Percentiles rank a stretch among this genome's conserved stretches.
phyloP scores from a whole-genome alignment of 495 filamentous ascomycete genomes.

The Clohesyomyces aquaticus region DNA sequence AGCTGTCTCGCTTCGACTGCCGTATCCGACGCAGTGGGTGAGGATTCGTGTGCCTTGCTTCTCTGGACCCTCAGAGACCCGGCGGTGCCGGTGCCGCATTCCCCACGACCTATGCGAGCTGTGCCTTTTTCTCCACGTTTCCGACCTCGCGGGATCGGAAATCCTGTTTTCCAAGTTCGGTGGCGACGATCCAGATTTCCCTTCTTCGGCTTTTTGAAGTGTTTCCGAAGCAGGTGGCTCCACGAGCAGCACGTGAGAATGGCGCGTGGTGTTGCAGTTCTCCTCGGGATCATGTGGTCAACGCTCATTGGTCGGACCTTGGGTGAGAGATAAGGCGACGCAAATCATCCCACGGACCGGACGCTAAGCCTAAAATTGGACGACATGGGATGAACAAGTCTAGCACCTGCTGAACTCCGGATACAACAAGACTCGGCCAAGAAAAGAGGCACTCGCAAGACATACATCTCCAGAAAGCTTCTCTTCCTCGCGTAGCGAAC shows the following conservation, averaged over 20 bases:
- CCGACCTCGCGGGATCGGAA: background rate
- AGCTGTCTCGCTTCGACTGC: too few relatives aligned
- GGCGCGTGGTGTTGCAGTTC: constrained; percentile 1
- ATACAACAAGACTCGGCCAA: constrained; percentile 9
- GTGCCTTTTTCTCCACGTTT: background rate
- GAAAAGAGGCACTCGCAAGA: constrained; percentile 1
- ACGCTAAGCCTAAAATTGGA: constrained; percentile 19
- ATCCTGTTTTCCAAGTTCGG: too few relatives aligned
- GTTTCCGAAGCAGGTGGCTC: background rate
- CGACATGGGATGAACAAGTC: constrained; percentile 1
- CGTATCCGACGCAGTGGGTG: too few relatives aligned
- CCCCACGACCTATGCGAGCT: background rate
- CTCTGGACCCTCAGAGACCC: too few relatives aligned
- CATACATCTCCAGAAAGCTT: constrained; percentile 10
- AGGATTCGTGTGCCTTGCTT: too few relatives aligned
- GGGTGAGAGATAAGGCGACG: constrained; percentile 28
- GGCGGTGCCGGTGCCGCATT: too few relatives aligned
- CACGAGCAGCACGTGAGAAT: constrained; percentile 5
- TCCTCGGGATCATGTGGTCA: constrained; percentile 19
- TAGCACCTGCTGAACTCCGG: background rate
- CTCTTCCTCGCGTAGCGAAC: background rate
- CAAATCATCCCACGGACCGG: constrained; percentile 21
- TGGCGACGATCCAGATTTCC: too few relatives aligned
- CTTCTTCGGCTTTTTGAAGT: background rate
- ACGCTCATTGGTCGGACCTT: constrained; percentile 11